Evolutionary conservation across 768 basidiomycete species (phyloP), one percentile per base, ranked within the genome.

Genomic region (Psilocybe azurescens): DNA sequence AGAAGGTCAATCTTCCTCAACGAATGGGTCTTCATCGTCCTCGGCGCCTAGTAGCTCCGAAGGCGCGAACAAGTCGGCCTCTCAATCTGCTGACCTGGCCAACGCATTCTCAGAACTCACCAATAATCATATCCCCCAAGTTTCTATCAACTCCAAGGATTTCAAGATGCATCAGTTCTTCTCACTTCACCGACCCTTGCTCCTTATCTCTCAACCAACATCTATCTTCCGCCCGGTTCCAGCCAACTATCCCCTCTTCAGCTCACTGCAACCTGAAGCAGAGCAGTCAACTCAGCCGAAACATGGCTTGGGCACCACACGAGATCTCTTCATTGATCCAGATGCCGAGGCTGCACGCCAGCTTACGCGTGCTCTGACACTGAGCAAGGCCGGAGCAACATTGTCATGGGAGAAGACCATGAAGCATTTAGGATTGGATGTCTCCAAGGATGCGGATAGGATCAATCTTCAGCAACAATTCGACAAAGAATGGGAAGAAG

Each of bases 101-200:
- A 48, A 57, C 52, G 51, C 67, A 41, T 59, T 61, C 50, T 59
- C 59, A n/a, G 60, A 56, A 60, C 55, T 64, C 60, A 61, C 61
- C 54, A 62, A 67, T n/a, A 59, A 65, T 24, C 55, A 70, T 49
- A 62, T 66, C 52, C 65, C 77, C 10, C 89, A 91, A 65, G 89
- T 88, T 1, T 66, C 82, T 28, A 68, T 93, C 58, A 85, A 81
- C 57, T 71, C 88, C 10, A 86, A 88, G 64, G 90, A 91, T 66
- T 87, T 90, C 74, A 90, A 88, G 69, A 82, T 93, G 10, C 91
- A 94, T 71, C 89, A 91, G 57, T 94, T 95, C 75, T 94, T 95
- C 77, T 86, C 93, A 2, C 78, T 93, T 33, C 88, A 94, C 68
- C 85, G 93, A 11, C 93, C 93, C 1, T 80, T 94, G 2, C 84